Conservation (phyloP, 1,284 basidiomycete species). For the Apiotrichum brassicae region DNA sequence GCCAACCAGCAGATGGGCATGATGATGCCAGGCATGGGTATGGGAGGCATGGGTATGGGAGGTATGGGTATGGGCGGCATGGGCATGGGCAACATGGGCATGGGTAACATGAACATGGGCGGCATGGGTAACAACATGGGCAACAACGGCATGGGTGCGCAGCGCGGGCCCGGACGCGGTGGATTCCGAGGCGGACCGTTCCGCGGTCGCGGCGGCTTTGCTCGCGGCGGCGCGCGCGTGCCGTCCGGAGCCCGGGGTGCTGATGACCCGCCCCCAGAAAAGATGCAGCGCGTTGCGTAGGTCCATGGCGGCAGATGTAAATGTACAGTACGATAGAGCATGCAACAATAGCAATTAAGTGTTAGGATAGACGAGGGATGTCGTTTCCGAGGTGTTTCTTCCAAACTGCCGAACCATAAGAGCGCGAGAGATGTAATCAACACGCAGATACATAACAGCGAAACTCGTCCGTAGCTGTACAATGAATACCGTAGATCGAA, state of each 20-base stretch:
- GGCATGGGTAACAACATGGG: conserved; percentile 1
- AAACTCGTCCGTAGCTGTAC: too few relatives aligned
- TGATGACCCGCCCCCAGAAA: conserved; percentile 10
- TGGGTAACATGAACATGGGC: conserved; percentile 10
- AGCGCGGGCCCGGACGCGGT: conserved; percentile 3
- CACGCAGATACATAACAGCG: too few relatives aligned
- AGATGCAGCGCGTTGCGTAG: conserved; percentile 17
- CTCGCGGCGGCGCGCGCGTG: not conserved
- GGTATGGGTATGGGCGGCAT: conserved; percentile 4
- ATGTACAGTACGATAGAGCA: too few relatives aligned
- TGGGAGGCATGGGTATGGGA: conserved; percentile 2
- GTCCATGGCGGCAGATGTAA: not conserved
- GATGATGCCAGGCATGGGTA: conserved; percentile 10
- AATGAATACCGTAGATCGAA: too few relatives aligned
- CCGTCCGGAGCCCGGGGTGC: conserved; percentile 1
- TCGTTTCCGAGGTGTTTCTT: too few relatives aligned
- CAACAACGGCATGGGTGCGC: conserved; percentile 1
- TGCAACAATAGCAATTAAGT: too few relatives aligned
- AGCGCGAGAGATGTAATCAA: too few relatives aligned
- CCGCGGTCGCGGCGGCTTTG: conserved; percentile 10
- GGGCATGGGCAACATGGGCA: conserved; percentile 6
- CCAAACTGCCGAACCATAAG: too few relatives aligned
- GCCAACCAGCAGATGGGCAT: conserved; percentile 18
- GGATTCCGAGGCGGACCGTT: conserved; percentile 19
- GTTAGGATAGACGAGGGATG: too few relatives aligned